Conservation (phyloP, 1,139 yeast species). For the Lodderomyces theae region DNA sequence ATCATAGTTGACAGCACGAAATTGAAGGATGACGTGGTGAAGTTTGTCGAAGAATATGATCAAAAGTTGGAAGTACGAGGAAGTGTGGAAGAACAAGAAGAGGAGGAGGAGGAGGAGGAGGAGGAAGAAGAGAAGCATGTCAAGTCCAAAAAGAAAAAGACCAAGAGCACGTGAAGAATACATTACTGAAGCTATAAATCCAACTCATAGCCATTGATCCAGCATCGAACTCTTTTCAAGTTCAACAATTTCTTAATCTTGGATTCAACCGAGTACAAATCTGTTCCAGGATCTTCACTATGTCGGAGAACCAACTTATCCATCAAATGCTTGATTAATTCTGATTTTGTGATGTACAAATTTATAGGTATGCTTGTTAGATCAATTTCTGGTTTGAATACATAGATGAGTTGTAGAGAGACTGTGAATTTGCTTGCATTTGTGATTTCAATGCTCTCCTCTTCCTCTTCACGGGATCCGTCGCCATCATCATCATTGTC, state of each 20-base stretch:
- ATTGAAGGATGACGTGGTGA: constrained; percentile 31
- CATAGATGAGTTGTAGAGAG: constrained; percentile 11
- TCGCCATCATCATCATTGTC: too few relatives aligned
- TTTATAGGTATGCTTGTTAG: constrained; percentile 9
- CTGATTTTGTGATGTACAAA: constrained; percentile 13
- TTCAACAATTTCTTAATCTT: constrained; percentile 14
- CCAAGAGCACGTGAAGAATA: too few relatives aligned
- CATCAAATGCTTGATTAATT: constrained; percentile 12
- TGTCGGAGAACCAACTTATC: constrained; percentile 10
- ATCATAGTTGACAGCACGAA: constrained; percentile 48
- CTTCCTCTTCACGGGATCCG: too few relatives aligned
- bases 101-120: background rate
- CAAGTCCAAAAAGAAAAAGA: background rate
- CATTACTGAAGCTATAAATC: background rate
- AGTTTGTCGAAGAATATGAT: constrained; percentile 34
- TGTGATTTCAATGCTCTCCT: too few relatives aligned
- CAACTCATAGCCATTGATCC: constrained; percentile 13
- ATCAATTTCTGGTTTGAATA: constrained; percentile 5
- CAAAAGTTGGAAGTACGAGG: constrained; percentile 5
- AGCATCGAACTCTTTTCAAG: constrained; percentile 10
- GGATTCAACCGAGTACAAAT: constrained; percentile 13
- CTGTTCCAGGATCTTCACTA: constrained; percentile 1
- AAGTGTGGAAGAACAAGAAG: constrained; percentile 2
- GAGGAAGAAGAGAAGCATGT: constrained; percentile 3
- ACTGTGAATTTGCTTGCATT: too few relatives aligned